Conservation (phyloP, 768 basidiomycete species). For the Termitomyces sp. region DNA sequence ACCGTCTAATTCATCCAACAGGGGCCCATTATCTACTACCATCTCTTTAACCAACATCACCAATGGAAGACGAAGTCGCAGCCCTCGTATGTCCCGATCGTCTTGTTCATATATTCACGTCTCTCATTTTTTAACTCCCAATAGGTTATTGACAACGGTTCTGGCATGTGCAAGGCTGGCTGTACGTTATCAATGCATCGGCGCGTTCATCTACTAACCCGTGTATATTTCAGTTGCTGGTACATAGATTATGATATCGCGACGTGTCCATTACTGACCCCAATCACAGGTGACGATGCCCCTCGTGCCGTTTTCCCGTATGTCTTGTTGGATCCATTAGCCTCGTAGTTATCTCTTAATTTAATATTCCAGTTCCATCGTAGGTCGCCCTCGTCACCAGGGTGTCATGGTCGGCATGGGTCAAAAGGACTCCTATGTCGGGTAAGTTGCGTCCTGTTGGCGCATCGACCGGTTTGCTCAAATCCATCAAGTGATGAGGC, state of each 20-base stretch:
- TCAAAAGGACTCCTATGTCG: constrained; percentile 94
- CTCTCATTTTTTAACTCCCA: constrained; percentile 1
- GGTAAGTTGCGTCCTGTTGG: constrained; percentile 40
- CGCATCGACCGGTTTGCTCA: constrained; percentile 7
- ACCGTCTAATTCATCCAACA: constrained; percentile 7
- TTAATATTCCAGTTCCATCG: constrained; percentile 60
- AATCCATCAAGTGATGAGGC: constrained; percentile 67
- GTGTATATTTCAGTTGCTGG: constrained; percentile 50
- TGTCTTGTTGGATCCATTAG: constrained; percentile 23
- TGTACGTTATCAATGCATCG: constrained; percentile 48
- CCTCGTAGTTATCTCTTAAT: neutral
- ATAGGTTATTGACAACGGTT: constrained; percentile 89
- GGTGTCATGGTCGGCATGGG: constrained; percentile 98
- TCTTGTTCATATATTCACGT: neutral
- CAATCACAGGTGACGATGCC: constrained; percentile 72
- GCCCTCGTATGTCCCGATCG: constrained; percentile 38
- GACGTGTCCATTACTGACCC: constrained; percentile 2
- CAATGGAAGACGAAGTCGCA: constrained; percentile 45
- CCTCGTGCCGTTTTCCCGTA: constrained; percentile 95
- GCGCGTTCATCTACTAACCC: constrained; percentile 14
- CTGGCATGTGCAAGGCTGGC: constrained; percentile 99
- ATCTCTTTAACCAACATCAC: constrained; percentile 26
- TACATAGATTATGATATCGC: constrained; percentile 20
- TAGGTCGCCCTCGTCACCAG: constrained; percentile 91
- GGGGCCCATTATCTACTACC: constrained; percentile 13